These are phyloP conservation scores for Xylariaceae sp. DNA, from an alignment of 2,329 filamentous ascomycete species.

Conservation along the genomic window DNA sequence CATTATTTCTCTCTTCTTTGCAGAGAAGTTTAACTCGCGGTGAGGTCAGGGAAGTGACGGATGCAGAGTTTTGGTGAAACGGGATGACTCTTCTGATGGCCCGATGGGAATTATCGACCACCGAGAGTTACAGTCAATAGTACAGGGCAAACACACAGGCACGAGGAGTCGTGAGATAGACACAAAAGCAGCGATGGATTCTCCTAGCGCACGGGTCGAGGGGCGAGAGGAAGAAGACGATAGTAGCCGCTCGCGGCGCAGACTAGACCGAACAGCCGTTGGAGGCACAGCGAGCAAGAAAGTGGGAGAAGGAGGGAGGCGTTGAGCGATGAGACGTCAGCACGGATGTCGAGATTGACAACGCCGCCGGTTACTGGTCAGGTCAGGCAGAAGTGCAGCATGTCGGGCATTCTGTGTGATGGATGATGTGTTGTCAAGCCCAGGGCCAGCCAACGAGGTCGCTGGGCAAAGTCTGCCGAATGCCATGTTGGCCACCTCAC, in stretches of 20 bases:
- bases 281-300: constrained; percentile 15
- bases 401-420: constrained; percentile 41
- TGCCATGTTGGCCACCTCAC: background rate
- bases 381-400: constrained; percentile 47
- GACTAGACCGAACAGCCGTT: constrained; percentile 21
- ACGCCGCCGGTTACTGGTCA: constrained; percentile 28
- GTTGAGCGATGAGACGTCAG: constrained; percentile 22
- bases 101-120: background rate
- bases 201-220: constrained; percentile 12
- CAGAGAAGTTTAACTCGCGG: no score
- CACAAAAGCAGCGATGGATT: constrained; percentile 33
- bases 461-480: constrained; percentile 9
- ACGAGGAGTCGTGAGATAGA: constrained; percentile 25
- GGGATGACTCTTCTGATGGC: no score
- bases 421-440: constrained; percentile 48
- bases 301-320: constrained; percentile 17
- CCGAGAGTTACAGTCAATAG: constrained; percentile 14
- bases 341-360: constrained; percentile 23
- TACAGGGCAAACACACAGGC: constrained; percentile 37
- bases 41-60: no score
- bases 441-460: constrained; percentile 21
- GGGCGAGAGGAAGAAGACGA: constrained; percentile 13
- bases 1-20: no score
- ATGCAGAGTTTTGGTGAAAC: no score
- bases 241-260: constrained; percentile 13